Base-by-base conservation (phyloP, 176 grass and related monocot species). In the Oryza nivara region DNA sequence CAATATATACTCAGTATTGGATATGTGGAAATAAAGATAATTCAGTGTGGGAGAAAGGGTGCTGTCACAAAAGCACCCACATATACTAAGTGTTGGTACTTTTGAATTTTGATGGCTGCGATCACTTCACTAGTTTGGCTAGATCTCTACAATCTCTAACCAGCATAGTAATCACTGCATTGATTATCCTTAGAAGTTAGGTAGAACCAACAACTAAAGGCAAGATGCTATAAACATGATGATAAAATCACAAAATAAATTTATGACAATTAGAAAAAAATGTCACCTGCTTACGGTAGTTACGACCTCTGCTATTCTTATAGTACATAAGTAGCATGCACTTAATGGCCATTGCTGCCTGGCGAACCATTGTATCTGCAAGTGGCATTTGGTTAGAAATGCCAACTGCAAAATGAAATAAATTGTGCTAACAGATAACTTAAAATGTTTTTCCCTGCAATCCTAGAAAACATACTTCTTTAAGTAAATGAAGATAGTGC, bases 281-380 rank as follows among this genome's bases (percentile, higher is more conserved):
- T 17, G 17, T 77, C 67, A 96, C 96, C 93, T 99, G 93, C 47
- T 83, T 93, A 80, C 93, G 93, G 66, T 99, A 99, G 82, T 96
- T 92, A 89, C 81, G 91, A 20, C 93, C 96, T 83, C 91, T 86
- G 78, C 75, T 86, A 65, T 92, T 99, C 86, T 83, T 99, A 68
- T 96, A 99, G 75, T 90, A 99, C 61, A 99, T 92, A 84, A 98
- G 89, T 66, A 98, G 60, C 48, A 93, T 45, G 82, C 96, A 95
- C 68, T 98, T 98, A 48, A 92, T 46, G 32, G 90, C 91, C 96
- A 98, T 98, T 70, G 91, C 91, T 68, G 89, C 87, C 34, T 98
- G 96, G 71, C 96, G 91, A 20, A 92, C 96, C 96, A 93, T 98
- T 75, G 92, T 98, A 90, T 98, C 96, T 98, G 91, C 34, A 84